Conservation (phyloP, 148 eudicot species). For the Diospyros lotus region DNA sequence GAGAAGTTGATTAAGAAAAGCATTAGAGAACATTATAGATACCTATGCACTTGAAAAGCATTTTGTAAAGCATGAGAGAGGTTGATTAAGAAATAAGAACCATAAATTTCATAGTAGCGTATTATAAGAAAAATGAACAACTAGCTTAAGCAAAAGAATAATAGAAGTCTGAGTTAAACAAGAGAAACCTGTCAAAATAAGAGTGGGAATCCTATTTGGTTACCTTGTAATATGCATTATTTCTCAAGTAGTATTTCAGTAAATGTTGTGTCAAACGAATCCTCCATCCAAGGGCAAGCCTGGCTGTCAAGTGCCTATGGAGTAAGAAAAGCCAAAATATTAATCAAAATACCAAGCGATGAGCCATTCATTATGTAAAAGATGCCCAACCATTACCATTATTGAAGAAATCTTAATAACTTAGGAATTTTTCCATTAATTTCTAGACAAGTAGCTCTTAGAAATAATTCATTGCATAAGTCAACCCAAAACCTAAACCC, state of each 20-base stretch:
- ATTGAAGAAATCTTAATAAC: no score
- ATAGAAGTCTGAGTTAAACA: constrained; percentile 3
- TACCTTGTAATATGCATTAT: constrained; percentile 93
- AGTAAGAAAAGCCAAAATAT: constrained; percentile 14
- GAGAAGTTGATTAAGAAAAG: no score
- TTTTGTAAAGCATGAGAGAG: neutral
- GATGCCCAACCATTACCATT: neutral
- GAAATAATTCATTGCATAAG: neutral
- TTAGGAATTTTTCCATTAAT: no score
- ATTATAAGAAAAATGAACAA: constrained; percentile 6
- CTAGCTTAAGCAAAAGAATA: neutral
- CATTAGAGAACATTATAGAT: no score
- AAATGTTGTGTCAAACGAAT: constrained; percentile 87
- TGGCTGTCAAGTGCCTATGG: constrained; percentile 76
- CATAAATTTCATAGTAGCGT: neutral
- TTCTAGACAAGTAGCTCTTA: neutral
- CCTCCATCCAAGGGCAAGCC: constrained; percentile 92
- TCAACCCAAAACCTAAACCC: neutral
- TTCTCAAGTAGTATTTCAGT: constrained; percentile 72
- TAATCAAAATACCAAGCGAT: neutral
- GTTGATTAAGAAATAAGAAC: neutral
- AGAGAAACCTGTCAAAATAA: neutral
- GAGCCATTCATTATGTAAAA: neutral
- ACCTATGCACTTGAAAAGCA: neutral
- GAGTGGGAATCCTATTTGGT: neutral